Conservation (phyloP, 352 stramenopile species). For the Thalassiosira livingstoniorum region DNA sequence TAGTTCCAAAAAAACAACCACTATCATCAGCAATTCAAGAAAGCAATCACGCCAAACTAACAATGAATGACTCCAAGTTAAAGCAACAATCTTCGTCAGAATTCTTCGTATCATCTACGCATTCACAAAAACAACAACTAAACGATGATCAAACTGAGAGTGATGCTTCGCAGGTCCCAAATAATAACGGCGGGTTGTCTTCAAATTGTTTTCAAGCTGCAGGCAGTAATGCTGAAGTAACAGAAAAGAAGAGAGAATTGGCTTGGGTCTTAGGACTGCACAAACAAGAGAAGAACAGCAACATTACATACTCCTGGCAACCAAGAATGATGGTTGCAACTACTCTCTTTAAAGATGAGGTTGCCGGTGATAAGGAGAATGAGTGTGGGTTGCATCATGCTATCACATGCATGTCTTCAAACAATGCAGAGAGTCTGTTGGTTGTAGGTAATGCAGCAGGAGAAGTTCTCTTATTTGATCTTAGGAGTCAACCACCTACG, state of each 20-base stretch:
- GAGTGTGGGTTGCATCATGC: background rate
- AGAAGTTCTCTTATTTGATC: slow-evolving; percentile 55
- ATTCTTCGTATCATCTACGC: too few relatives aligned
- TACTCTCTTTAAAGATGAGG: slow-evolving; percentile 12
- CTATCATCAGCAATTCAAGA: background rate
- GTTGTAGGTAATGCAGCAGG: slow-evolving; percentile 36
- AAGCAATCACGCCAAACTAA: background rate
- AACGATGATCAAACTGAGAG: background rate
- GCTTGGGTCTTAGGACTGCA: slow-evolving; percentile 47
- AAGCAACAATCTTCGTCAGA: background rate
- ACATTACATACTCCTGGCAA: slow-evolving; percentile 47
- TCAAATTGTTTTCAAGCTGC: too few relatives aligned
- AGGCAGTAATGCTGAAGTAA: background rate
- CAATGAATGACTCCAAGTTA: background rate
- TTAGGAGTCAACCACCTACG: slow-evolving; percentile 42
- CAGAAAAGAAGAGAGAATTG: slow-evolving; percentile 22
- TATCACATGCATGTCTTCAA: slow-evolving; percentile 35
- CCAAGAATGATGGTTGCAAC: slow-evolving; percentile 48
- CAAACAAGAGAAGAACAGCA: slow-evolving; percentile 25
- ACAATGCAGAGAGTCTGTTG: slow-evolving; percentile 49
- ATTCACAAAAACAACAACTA: background rate
- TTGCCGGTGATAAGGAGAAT: background rate
- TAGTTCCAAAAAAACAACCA: slow-evolving; percentile 12
- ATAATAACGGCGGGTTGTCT: background rate
- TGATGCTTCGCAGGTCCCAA: background rate